Evolutionary conservation across 441 rosid genomes (phyloP), one percentile per base, ranked within the genome.

Genomic region (Raphanus hybrid): DNA sequence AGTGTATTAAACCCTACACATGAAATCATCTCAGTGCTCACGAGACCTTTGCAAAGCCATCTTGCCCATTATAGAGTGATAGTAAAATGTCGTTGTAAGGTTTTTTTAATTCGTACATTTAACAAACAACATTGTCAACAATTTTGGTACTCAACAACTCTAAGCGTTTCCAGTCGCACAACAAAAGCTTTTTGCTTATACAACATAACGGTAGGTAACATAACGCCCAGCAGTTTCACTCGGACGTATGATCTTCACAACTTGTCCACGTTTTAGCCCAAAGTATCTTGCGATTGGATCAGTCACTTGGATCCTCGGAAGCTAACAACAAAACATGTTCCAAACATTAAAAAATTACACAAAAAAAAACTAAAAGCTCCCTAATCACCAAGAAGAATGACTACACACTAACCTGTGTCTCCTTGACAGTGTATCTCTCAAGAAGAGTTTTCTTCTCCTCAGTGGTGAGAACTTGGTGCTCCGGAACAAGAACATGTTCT

Each of bases 181-280:
- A 45, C 14, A 45, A 32, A 26, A 52, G 64, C 52, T 23, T 59
- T 45, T 23, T 39, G 26, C 70, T 45, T 45, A 91, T 34, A 92
- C 92, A 76, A 88, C 97, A 70, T 87, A 91, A 48, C 98, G 88
- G 62, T 92, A 95, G 16, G 99, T 95, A 69, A 95, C 84, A 55
- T 95, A 95, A 75, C 98, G 87, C 71, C 99, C 99, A 2, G 97
- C 97, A 2, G 98, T 94, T 80, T 94, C 97, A 71, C 97, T 94
- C 1, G 98, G 90, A 76, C 98, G 83, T 60, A 91, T 94, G 43
- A 94, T 92, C 89, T 94, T 94, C 80, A 92, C 97, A 35, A 94
- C 97, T 79, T 95, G 99, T 35, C 96, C 97, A 73, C 97, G 97
- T 86, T 88, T 93, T 79, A 93, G 82, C 45, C 99, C 97, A 20